Conservation (phyloP, 495 filamentous ascomycete genomes). For the Pyrenopolyporus hunteri region DNA sequence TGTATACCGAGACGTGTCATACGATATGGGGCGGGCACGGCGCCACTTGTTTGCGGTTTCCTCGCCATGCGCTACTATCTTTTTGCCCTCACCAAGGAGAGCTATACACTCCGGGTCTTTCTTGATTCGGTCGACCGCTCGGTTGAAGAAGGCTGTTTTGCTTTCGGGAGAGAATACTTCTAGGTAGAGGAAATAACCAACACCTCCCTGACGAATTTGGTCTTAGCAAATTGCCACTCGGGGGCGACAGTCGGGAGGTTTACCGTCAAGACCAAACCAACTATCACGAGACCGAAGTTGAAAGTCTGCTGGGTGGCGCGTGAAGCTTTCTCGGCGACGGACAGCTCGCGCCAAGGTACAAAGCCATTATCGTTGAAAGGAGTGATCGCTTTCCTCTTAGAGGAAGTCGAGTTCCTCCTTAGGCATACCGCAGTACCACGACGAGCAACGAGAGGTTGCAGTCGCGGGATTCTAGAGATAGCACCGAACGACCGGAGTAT, state of each 20-base stretch:
- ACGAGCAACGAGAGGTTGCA: constrained; percentile 26
- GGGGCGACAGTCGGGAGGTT: constrained; percentile 13
- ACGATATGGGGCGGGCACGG: constrained; percentile 83
- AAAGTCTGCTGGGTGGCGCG: constrained; percentile 89
- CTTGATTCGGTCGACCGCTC: constrained; percentile 79
- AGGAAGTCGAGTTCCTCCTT: constrained; percentile 15
- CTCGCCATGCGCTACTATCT: constrained; percentile 86
- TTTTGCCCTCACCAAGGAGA: constrained; percentile 74
- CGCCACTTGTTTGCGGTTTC: constrained; percentile 83
- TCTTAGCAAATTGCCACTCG: constrained; percentile 16
- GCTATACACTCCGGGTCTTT: constrained; percentile 70
- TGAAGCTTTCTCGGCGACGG: constrained; percentile 74
- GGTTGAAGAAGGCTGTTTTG: constrained; percentile 86
- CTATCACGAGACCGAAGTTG: constrained; percentile 78
- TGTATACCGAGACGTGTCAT: constrained; percentile 39
- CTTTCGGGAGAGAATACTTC: constrained; percentile 89
- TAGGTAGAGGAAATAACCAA: constrained; percentile 77
- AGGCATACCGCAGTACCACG: constrained; percentile 44
- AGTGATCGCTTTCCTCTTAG: constrained; percentile 69
- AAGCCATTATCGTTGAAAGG: constrained; percentile 81
- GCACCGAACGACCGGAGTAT: constrained; percentile 27
- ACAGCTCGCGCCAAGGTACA: constrained; percentile 80
- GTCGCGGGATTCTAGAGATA: constrained; percentile 25
- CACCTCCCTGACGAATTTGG: constrained; percentile 62
- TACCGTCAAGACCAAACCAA: constrained; percentile 79